phyloP scores from a whole-genome alignment of 2,329 filamentous ascomycete species.

The Trichoderma sp. region DNA sequence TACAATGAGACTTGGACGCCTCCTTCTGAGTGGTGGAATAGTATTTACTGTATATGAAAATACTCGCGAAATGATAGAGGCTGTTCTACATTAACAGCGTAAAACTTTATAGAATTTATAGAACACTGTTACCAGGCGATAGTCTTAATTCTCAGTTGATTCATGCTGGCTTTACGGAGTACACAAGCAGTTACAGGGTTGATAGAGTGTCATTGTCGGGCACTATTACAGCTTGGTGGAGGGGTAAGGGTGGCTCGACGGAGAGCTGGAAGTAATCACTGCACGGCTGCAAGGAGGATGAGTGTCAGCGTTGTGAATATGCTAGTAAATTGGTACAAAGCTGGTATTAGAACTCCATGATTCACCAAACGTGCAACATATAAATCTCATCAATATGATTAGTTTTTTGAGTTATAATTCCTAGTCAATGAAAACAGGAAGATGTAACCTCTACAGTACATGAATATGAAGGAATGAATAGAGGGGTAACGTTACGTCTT shows the following conservation, averaged over 20 bases:
- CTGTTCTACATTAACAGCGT: constrained; percentile 33
- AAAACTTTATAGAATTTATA: constrained; percentile 27
- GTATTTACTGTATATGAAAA: background rate
- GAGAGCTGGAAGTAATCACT: background rate
- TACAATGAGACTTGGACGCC: background rate
- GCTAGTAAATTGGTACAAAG: background rate
- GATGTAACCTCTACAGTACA: background rate
- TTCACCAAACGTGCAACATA: background rate
- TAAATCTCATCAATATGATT: background rate
- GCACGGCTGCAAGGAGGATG: background rate
- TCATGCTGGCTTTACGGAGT: too few species aligned
- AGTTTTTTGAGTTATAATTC: background rate
- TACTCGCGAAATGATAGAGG: background rate
- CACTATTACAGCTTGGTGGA: too few species aligned
- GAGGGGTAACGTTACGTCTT: background rate
- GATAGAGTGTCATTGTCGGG: too few species aligned
- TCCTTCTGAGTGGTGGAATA: background rate
- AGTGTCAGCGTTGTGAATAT: background rate
- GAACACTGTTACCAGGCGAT: too few species aligned
- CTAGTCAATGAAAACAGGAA: background rate
- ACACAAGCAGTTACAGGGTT: too few species aligned
- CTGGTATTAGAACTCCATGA: background rate
- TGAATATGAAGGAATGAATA: background rate
- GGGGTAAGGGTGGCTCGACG: too few species aligned
- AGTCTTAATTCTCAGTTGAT: too few species aligned